Evolutionary conservation across 2,329 filamentous ascomycete genomes (phyloP).

Genomic region (Aspergillus fischeri): DNA sequence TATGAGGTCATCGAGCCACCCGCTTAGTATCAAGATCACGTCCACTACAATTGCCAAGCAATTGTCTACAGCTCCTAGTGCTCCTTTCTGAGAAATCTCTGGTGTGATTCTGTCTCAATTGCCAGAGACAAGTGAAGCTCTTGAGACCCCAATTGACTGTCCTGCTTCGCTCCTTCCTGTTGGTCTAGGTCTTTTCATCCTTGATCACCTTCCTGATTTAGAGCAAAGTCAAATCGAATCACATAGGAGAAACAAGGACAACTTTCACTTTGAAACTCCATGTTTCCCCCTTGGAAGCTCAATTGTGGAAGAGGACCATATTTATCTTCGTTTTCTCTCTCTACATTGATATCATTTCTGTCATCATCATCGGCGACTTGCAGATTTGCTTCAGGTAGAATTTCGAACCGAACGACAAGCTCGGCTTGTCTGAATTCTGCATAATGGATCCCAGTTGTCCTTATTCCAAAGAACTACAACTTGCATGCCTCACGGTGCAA

Average conservation of each 20-base stretch:
- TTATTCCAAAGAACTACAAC: slow-evolving; percentile 34
- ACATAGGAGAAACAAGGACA: background rate
- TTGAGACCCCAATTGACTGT: background rate
- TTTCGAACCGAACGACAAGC: background rate
- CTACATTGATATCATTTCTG: background rate
- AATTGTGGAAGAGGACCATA: background rate
- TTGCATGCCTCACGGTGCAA: slow-evolving; percentile 47
- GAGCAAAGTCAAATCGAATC: background rate
- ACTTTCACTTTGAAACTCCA: background rate
- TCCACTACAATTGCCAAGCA: too few relatives aligned
- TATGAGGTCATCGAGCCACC: background rate
- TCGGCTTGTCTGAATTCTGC: background rate
- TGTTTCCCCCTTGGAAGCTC: background rate
- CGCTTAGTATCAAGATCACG: too few relatives aligned
- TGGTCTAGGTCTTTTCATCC: background rate
- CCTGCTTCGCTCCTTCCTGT: background rate
- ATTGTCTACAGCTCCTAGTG: background rate
- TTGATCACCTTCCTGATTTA: background rate
- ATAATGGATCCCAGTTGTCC: slow-evolving; percentile 22
- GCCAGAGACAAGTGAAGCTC: background rate
- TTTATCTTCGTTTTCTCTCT: background rate
- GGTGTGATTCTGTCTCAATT: background rate
- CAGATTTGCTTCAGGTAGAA: background rate
- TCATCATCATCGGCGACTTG: background rate
- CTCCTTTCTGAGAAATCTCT: background rate